Percentiles rank a stretch among this genome's conserved stretches.
These are phyloP conservation scores for Strigomonas oncopelti DNA, from an alignment of 208 protist species.

Conservation along the genomic window DNA sequence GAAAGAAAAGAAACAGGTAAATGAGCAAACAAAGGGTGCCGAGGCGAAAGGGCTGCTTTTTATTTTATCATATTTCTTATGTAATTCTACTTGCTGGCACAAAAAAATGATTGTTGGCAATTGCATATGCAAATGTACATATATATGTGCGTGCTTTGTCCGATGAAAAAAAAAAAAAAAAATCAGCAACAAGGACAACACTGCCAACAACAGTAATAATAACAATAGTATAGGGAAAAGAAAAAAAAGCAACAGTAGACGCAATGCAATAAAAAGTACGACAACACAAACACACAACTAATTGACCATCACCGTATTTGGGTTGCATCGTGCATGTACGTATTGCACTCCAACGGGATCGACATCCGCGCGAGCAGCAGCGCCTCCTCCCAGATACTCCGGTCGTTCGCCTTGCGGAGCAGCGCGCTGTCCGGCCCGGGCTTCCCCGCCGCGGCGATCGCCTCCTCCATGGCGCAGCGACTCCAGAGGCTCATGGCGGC, in stretches of 20 bases:
- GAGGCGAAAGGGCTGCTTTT: no score
- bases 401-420: conserved; percentile 10
- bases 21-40: no score
- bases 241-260: conserved; percentile 17
- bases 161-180: conserved; percentile 72
- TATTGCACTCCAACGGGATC: conserved; percentile 41
- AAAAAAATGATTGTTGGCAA: background rate
- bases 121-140: background rate
- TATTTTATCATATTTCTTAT: background rate
- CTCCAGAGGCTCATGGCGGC: conserved; percentile 11
- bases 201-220: conserved; percentile 11
- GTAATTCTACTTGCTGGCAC: background rate
- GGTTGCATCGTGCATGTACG: conserved; percentile 24
- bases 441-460: background rate
- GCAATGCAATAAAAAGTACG: background rate
- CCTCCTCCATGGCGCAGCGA: conserved; percentile 14
- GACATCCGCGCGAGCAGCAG: conserved; percentile 41
- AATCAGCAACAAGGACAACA: background rate
- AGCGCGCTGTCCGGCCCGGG: conserved; percentile 4
- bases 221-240: background rate
- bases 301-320: background rate
- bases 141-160: no score
- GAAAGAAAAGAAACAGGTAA: conserved; percentile 56
- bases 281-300: background rate
- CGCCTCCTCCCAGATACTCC: conserved; percentile 32